Conservation (phyloP, 2,329 filamentous ascomycete species). For the Ustilaginoidea virens region DNA sequence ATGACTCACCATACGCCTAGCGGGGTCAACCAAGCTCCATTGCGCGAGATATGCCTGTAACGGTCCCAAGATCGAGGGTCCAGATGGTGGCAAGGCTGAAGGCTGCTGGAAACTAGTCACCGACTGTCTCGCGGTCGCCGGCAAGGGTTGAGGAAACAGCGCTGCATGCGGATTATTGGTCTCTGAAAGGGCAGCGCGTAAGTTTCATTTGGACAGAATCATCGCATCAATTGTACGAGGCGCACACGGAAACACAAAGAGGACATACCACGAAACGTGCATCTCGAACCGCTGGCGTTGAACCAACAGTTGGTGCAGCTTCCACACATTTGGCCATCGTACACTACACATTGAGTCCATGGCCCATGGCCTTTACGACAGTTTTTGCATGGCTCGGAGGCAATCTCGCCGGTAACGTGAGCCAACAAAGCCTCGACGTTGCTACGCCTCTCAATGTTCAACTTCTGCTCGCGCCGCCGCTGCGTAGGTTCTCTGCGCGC, state of each 20-base stretch:
- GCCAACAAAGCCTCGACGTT: conserved; percentile 45
- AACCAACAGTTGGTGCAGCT: conserved; percentile 50
- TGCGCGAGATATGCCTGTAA: conserved; percentile 19
- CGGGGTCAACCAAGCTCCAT: conserved; percentile 10
- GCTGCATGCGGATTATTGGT: conserved; percentile 25
- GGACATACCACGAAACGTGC: conserved; percentile 41
- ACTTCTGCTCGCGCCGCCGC: conserved; percentile 34
- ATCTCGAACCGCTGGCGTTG: conserved; percentile 43
- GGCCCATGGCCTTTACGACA: conserved; percentile 45
- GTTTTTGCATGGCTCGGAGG: conserved; percentile 38
- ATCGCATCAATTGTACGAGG: too few relatives aligned
- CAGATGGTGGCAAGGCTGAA: conserved; percentile 1
- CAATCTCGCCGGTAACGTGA: conserved; percentile 36
- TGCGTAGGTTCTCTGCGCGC: conserved; percentile 35
- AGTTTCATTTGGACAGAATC: too few relatives aligned
- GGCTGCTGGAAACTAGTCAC: conserved; percentile 9
- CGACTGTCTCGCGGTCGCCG: conserved; percentile 1
- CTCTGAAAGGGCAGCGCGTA: too few relatives aligned
- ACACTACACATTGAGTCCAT: conserved; percentile 43
- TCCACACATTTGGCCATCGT: conserved; percentile 43
- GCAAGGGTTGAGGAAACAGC: conserved; percentile 6
- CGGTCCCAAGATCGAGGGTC: neutral
- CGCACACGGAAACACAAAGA: neutral
- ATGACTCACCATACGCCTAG: conserved; percentile 14
- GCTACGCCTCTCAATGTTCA: conserved; percentile 41